A percentile compares a stretch with the other conserved stretches of the same genome.
Conservation (phyloP, 2,329 filamentous ascomycete species). For the Capronia epimyces region DNA sequence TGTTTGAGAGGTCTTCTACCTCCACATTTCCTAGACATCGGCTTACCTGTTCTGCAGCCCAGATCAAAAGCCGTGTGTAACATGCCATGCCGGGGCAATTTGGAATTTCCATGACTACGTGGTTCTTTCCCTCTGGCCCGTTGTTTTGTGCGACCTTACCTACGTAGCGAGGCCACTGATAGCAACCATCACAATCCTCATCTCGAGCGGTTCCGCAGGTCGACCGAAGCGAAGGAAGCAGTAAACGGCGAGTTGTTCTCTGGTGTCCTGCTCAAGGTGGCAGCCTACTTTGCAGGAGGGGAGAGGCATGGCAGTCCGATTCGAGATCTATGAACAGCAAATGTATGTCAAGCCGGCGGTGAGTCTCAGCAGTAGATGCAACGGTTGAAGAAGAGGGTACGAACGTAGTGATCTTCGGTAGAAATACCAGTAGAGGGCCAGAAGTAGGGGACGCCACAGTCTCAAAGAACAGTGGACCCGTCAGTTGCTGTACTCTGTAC, state of each 20-base stretch:
- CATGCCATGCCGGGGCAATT: conserved; percentile 12
- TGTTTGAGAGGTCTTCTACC: background rate
- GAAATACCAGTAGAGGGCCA: too few relatives aligned
- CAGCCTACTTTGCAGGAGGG: too few relatives aligned
- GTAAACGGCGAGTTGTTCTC: background rate
- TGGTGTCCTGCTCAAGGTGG: background rate
- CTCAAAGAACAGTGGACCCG: background rate
- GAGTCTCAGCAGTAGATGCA: background rate
- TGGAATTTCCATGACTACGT: conserved; percentile 20
- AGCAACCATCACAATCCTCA: background rate
- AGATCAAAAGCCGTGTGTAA: conserved; percentile 12
- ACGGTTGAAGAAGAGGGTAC: too few relatives aligned
- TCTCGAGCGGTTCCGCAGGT: background rate
- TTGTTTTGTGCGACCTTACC: background rate
- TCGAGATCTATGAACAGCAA: too few relatives aligned
- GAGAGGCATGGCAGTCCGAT: background rate
- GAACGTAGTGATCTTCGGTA: too few relatives aligned
- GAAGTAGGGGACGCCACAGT: background rate
- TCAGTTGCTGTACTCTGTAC: too few relatives aligned
- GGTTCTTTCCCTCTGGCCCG: background rate
- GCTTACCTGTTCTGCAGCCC: background rate
- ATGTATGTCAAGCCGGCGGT: too few relatives aligned
- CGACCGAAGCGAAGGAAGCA: background rate
- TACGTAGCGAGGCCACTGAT: background rate
- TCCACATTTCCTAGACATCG: background rate